These are phyloP conservation scores for Scorias spongiosa DNA, from an alignment of 2,329 filamentous ascomycete species.

Conservation along the genomic window DNA sequence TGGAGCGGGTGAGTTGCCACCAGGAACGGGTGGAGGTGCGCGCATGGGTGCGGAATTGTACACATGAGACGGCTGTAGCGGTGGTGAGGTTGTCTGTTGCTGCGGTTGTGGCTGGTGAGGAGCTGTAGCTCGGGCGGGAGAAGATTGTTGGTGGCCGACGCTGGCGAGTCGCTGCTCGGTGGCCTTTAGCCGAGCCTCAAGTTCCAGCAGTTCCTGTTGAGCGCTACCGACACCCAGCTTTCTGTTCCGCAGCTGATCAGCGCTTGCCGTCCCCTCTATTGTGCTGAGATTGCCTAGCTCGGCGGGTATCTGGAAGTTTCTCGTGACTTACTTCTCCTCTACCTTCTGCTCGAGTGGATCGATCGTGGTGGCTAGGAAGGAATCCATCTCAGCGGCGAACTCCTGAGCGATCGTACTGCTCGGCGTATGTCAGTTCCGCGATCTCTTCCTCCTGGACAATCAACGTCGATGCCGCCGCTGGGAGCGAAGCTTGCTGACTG, in stretches of 20 bases:
- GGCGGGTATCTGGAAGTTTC: no score
- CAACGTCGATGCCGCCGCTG: no score
- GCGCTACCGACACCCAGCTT: constrained; percentile 64
- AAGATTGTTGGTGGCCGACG: constrained; percentile 11
- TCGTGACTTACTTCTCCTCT: constrained; percentile 55
- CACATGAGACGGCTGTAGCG: neutral
- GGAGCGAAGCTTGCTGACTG: no score
- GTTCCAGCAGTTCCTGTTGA: constrained; percentile 65
- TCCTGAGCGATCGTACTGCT: constrained; percentile 69
- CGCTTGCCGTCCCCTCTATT: no score
- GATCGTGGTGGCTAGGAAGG: constrained; percentile 27
- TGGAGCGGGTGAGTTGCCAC: constrained; percentile 1
- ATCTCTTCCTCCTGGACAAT: no score
- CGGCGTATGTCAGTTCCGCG: neutral
- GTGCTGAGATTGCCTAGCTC: no score
- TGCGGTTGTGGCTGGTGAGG: neutral
- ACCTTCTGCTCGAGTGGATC: constrained; percentile 60
- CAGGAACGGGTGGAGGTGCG: constrained; percentile 12
- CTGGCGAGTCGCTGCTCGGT: constrained; percentile 60
- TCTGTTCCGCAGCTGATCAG: constrained; percentile 30
- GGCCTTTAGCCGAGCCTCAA: constrained; percentile 70
- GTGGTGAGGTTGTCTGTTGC: neutral
- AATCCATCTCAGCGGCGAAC: constrained; percentile 74
- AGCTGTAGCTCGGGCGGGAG: constrained; percentile 11
- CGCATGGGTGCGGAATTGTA: constrained; percentile 3